Base-by-base conservation (phyloP, 2,329 filamentous ascomycete species). In the Colletotrichum sp. region DNA sequence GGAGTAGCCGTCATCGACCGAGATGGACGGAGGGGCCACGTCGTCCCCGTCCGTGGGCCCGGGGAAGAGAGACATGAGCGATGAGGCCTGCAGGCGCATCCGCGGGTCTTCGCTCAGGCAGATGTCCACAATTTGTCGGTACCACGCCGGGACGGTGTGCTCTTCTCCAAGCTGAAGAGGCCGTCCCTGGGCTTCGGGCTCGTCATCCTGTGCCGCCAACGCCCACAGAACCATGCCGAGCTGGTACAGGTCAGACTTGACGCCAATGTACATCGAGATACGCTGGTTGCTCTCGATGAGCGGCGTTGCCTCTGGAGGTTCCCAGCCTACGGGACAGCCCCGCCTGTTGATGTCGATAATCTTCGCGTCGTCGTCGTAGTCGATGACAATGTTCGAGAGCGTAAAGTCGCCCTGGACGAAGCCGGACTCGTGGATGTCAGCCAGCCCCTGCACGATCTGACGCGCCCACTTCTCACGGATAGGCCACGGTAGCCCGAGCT, bases 361-460 rank as follows among this genome's bases (percentile, higher is more conserved):
- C 81, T 98, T 96, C 10, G 96, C 97, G 81, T 98, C 91, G 81
- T 96, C 93, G 59, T 94, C 86, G 15, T 90, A 89, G 83, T 99
- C 95, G 81, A 99, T 94, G 77, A 99, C 97, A 78, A 99, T 98
- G 82, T 99, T 99, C 7, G 96, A 98, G 32, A 99, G 89, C 0
- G 97, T 99, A 79, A 99, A 98, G 82, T 99, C 97, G 28, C 97
- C 97, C 82, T 99, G 97, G 13, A 99, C 97, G 83, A 98, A 99
- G 6, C 97, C 97, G 26, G 95, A 93, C 84, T 99, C 96, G 81
- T 99, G 97, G 34, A 99, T 96, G 80, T 98, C 96, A 2, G 95
- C 93, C 5, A 99, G 89, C 3, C 97, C 97, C 76, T 94, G 91
- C 16, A 99, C 93, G 79, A 99, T 98, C 83, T 99, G 96, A 75